Evolutionary conservation across 2,329 filamentous ascomycete genomes (phyloP), one percentile per base, ranked within the genome.

Genomic region (Fusarium sp.): DNA sequence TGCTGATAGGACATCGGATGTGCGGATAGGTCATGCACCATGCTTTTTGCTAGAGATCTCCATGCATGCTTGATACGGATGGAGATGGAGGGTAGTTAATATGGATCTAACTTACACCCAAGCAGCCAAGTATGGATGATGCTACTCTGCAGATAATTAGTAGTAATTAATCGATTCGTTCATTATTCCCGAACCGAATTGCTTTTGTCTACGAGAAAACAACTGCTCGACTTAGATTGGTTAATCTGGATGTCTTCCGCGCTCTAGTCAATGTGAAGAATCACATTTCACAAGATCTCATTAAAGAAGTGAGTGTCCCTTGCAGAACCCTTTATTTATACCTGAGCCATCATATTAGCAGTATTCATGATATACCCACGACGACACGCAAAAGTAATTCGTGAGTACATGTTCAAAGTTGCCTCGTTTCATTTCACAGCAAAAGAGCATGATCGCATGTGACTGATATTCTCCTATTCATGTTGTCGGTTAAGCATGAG

Each of bases 31-130:
- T 45, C 44, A 49, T 57, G 59, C 59, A 58, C 58, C 22, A 64
- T 64, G 61, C 61, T 64, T 64, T 63, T 63, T 40, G 57, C 54
- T 64, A 45, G 40, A 64, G 59, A 64, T 63, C 43, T 50, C 31
- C 13, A 26, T 43, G 36, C 55, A 55, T 42, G 49, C 45, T 54
- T 22, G 26, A 40, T 44, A 39, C 56, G 44, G 44, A 31, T 31
- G 28, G 28, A 31, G 44, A 31, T 31, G 28, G 28, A 31, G 28
- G 28, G 28, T 10, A 31, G 34, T 15, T 28, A 34, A 36, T 34
- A 47, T 47, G 52, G 26, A 46, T 45, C 34, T 54, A 56, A 54
- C 36, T 46, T 36, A 19, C 31, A 62, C 59, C 57, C 58, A 40
- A 55, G 43, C 26, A 15, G 34, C 34, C 34, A 36, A 17, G 7